These are phyloP conservation scores for Arbutus unedo DNA, from an alignment of 148 eudicot species.

Conservation along the genomic window DNA sequence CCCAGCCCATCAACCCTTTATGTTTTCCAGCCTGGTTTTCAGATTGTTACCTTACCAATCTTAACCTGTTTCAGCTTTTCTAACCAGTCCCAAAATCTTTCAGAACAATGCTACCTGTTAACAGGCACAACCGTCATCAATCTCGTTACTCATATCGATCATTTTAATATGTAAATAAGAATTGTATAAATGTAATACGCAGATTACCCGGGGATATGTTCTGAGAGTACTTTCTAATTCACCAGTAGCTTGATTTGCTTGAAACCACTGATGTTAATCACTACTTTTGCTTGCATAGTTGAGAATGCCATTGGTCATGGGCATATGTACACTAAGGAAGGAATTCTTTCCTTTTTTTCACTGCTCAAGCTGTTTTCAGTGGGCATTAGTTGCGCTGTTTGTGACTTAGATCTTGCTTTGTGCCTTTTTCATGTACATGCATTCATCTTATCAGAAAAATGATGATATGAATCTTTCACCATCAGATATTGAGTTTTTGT, in stretches of 20 bases:
- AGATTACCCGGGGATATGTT: background rate
- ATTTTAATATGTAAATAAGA: background rate
- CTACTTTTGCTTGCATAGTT: background rate
- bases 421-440: background rate
- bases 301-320: background rate
- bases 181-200: background rate
- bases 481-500: background rate
- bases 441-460: background rate
- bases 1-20: background rate
- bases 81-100: background rate
- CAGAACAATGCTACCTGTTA: background rate
- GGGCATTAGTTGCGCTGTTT: background rate
- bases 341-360: background rate
- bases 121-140: background rate
- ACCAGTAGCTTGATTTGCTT: background rate
- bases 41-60: background rate
- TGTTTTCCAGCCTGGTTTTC: background rate
- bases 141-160: too few relatives aligned
- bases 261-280: background rate
- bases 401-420: background rate
- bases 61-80: background rate
- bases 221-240: background rate
- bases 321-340: background rate
- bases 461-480: background rate
- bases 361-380: background rate